Conservation (phyloP, 2,329 filamentous ascomycete species). For the Cercospora sesami region DNA sequence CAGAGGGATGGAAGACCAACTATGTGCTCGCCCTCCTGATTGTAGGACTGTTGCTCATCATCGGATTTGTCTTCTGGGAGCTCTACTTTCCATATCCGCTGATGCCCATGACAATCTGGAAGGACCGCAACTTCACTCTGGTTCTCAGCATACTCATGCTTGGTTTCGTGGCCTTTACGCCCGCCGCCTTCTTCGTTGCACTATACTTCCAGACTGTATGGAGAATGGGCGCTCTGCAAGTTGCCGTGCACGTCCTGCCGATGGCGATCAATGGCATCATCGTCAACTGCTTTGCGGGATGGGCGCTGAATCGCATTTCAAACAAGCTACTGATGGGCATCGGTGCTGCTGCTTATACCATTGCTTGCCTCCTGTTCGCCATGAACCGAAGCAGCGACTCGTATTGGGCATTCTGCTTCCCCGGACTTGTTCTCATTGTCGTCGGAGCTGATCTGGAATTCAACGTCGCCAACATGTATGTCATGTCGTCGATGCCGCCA, state of each 20-base stretch:
- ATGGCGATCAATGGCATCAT: slow-evolving; percentile 63
- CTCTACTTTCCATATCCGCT: slow-evolving; percentile 49
- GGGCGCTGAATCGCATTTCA: slow-evolving; percentile 62
- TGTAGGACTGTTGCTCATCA: slow-evolving; percentile 58
- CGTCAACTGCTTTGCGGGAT: slow-evolving; percentile 63
- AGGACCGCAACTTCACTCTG: slow-evolving; percentile 64
- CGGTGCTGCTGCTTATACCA: slow-evolving; percentile 49
- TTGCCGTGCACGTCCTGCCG: slow-evolving; percentile 65
- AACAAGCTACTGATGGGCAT: slow-evolving; percentile 64
- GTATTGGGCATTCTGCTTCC: slow-evolving; percentile 68
- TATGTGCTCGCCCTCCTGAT: slow-evolving; percentile 65
- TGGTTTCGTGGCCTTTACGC: slow-evolving; percentile 62
- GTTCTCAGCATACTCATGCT: slow-evolving; percentile 59
- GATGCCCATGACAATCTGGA: slow-evolving; percentile 58
- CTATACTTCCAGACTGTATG: slow-evolving; percentile 64
- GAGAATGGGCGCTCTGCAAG: slow-evolving; percentile 55
- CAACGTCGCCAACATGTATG: slow-evolving; percentile 72
- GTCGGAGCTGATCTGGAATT: slow-evolving; percentile 69
- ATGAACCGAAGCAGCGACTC: slow-evolving; percentile 56
- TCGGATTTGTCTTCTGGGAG: slow-evolving; percentile 64
- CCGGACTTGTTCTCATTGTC: slow-evolving; percentile 60
- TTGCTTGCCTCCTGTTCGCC: slow-evolving; percentile 56
- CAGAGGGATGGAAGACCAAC: slow-evolving; percentile 61
- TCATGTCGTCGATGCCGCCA: slow-evolving; percentile 63
- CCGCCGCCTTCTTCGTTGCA: slow-evolving; percentile 50